Evolutionary conservation across 2,329 filamentous ascomycete species (phyloP), one percentile per base, ranked within the genome.

Genomic region (Massarina eburnea): DNA sequence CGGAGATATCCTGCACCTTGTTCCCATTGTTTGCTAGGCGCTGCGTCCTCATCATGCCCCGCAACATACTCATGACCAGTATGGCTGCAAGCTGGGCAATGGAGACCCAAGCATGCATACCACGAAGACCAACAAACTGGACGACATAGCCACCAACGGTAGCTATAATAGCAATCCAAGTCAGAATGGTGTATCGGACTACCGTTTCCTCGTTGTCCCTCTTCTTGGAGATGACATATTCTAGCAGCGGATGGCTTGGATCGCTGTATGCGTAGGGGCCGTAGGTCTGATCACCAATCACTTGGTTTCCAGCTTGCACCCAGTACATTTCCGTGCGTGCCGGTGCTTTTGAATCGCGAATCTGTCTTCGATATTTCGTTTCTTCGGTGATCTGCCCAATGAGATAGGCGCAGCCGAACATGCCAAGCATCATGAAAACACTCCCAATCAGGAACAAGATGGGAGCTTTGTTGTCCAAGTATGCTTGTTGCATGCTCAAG

Each of bases 101-200:
- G 10, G 63, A 66, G 7, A 73, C 66, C 0, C 66, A 67, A 1
- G 70, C 54, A 41, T 73, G 67, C 3, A 73, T 52, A 1, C 66
- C 70, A 39, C 71, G 57, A 1, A 71, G 52, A 2, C 71, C 71
- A 8, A 73, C 50, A 21, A 74, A 74, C 41, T 74, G 71, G 1
- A 67, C 30, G 2, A 73, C 49, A n/a, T 68, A 73, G 1, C 70
- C 71, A 4, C 61, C 2, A 8, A 68, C 44, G 0, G 70, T 70
- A 1, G 62, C 39, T 0, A 35, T 15, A 9, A 72, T 43, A 10
- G 43, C 41, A 18, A 42, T 10, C 26, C 12, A 30, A 1, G 17
- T 41, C n/a, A n/a, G n/a, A n/a, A n/a, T n/a, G n/a, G n/a, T n/a
- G n/a, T n/a, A n/a, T 18, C 12, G 14, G 12, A 10, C 3, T 24